Evolutionary conservation across 768 basidiomycete genomes (phyloP).

Genomic region (Leccinum truebloodii): DNA sequence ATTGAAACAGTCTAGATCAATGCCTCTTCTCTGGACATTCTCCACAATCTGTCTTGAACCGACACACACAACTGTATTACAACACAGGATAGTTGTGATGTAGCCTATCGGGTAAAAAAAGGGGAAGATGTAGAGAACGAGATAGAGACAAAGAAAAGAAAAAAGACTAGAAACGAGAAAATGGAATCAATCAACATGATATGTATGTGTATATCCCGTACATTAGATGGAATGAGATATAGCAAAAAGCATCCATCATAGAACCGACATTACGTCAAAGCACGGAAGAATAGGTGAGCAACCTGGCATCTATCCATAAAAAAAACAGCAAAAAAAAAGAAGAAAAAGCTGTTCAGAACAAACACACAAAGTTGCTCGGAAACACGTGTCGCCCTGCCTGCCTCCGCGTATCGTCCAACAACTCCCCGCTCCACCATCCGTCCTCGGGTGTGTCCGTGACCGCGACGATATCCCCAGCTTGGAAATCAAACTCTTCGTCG

Average conservation of each 20-base stretch:
- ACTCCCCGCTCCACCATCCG: conserved; percentile 96
- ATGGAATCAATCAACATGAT: background rate
- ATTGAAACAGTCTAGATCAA: no score
- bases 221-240: background rate
- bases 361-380: conserved; percentile 85
- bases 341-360: conserved; percentile 50
- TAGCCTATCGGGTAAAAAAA: no score
- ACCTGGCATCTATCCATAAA: background rate
- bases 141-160: background rate
- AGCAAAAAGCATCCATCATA: background rate
- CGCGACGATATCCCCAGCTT: conserved; percentile 91
- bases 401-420: conserved; percentile 74
- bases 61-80: no score
- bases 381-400: conserved; percentile 75
- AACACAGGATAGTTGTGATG: no score
- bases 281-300: background rate
- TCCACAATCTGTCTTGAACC: no score
- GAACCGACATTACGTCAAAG: background rate
- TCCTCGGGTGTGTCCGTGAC: conserved; percentile 93
- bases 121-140: no score
- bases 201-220: background rate
- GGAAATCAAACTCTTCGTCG: conserved; percentile 96
- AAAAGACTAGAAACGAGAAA: background rate
- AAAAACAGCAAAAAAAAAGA: background rate
- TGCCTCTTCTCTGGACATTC: no score